Conservation (phyloP, 768 basidiomycete species). For the Krasilnikovozyma curviuscula region DNA sequence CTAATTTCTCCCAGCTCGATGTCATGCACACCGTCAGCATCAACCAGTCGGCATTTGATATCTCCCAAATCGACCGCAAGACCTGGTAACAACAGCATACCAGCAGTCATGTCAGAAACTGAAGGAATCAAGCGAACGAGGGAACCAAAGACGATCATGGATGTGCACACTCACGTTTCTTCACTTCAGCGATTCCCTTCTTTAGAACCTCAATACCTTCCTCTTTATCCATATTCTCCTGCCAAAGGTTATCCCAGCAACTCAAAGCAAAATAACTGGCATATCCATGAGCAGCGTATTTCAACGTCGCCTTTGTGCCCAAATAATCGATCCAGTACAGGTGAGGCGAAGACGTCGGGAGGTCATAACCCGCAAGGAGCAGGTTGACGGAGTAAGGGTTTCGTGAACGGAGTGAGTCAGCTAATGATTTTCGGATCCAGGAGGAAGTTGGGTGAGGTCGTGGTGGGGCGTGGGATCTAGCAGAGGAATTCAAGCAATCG, state of each 20-base stretch:
- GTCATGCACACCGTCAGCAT: constrained; percentile 73
- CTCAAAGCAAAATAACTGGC: constrained; percentile 79
- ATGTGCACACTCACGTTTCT: constrained; percentile 38
- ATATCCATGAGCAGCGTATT: constrained; percentile 89
- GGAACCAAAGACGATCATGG: not conserved
- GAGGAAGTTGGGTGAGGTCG: constrained; percentile 78
- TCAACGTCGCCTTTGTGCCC: constrained; percentile 70
- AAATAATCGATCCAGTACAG: constrained; percentile 95
- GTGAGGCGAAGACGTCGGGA: constrained; percentile 35
- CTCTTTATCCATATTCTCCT: constrained; percentile 64
- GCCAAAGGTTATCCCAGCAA: constrained; percentile 85
- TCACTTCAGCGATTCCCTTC: constrained; percentile 73
- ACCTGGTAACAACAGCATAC: not conserved
- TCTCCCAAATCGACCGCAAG: constrained; percentile 16
- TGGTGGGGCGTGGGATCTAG: constrained; percentile 58
- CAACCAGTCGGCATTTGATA: constrained; percentile 79
- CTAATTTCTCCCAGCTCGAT: constrained; percentile 42
- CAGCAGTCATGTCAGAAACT: no score
- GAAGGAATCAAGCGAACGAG: no score
- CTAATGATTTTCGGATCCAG: constrained; percentile 82
- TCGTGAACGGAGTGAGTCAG: constrained; percentile 70
- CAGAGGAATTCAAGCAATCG: not conserved
- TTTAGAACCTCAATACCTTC: constrained; percentile 67
- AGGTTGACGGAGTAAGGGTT: constrained; percentile 80
- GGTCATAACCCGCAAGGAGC: constrained; percentile 81